Evolutionary conservation across 202 grass and related monocot species (phyloP).

Genomic region (Setaria italica): DNA sequence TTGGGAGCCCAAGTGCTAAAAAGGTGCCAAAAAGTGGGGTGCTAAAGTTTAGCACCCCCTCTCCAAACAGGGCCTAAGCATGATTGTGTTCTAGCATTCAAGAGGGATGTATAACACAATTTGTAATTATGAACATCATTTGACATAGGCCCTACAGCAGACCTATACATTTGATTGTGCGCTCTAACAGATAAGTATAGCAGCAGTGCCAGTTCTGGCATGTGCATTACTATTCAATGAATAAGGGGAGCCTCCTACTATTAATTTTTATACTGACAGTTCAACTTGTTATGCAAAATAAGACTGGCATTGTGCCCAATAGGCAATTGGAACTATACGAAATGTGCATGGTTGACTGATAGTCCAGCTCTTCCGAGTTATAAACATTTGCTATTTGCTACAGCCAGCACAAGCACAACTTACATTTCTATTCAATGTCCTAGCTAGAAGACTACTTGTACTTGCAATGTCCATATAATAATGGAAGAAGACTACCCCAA

Average conservation of each 20-base stretch:
- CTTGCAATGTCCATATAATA: not conserved
- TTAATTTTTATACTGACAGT: slow-evolving; percentile 28
- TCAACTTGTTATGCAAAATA: slow-evolving; percentile 9
- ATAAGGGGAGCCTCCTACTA: not conserved
- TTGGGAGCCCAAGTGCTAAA: no score
- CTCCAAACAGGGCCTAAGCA: no score
- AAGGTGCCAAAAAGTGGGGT: no score
- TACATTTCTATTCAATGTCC: slow-evolving; percentile 22
- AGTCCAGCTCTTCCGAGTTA: slow-evolving; percentile 16
- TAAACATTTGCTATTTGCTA: not conserved
- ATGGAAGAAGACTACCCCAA: slow-evolving; percentile 8
- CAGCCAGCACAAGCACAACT: not conserved
- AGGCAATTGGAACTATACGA: not conserved
- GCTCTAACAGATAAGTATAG: not conserved
- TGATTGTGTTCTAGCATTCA: not conserved
- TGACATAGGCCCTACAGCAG: not conserved
- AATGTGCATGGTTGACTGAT: not conserved
- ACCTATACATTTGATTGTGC: not conserved
- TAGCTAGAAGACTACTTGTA: slow-evolving; percentile 14
- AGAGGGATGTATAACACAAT: not conserved
- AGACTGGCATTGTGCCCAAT: slow-evolving; percentile 1
- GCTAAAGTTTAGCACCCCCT: no score
- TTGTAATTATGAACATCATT: not conserved
- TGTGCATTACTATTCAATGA: slow-evolving; percentile 4
- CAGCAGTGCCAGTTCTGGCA: slow-evolving; percentile 17